Evolutionary conservation across 768 basidiomycete genomes (phyloP).

Genomic region (Cyathus striatus): DNA sequence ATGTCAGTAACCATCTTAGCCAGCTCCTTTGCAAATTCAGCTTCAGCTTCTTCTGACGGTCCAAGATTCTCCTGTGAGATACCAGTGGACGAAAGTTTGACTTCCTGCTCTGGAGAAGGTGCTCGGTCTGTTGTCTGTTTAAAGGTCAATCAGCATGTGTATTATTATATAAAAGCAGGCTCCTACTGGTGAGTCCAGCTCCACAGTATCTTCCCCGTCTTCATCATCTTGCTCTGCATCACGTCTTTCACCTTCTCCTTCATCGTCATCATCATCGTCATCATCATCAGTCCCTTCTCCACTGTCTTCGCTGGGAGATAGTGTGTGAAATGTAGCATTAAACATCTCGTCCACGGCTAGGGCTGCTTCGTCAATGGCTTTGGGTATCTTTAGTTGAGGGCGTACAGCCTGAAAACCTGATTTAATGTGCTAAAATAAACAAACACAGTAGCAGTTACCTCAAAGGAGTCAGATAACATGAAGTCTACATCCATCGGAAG

Average conservation of each 20-base stretch:
- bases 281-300: no score
- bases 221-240: conserved; percentile 42
- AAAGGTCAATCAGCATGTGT: not conserved
- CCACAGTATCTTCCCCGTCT: conserved; percentile 60
- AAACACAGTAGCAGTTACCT: conserved; percentile 41
- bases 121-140: conserved; percentile 60
- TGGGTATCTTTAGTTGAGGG: conserved; percentile 67
- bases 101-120: conserved; percentile 77
- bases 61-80: conserved; percentile 67
- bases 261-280: no score
- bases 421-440: conserved; percentile 1
- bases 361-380: conserved; percentile 83
- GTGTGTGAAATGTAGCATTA: conserved; percentile 55
- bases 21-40: conserved; percentile 92
- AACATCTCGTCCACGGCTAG: conserved; percentile 88
- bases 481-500: conserved; percentile 99
- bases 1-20: conserved; percentile 92
- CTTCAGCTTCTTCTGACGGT: conserved; percentile 84
- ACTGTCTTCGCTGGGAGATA: conserved; percentile 44
- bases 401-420: conserved; percentile 61
- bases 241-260: conserved; percentile 55
- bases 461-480: conserved; percentile 91
- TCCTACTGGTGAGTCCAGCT: conserved; percentile 52
- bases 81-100: conserved; percentile 69
- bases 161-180: not conserved